These are phyloP conservation scores for Lobosporangium transversale DNA, from an alignment of 192 early-diverging fungal species.

Conservation along the genomic window DNA sequence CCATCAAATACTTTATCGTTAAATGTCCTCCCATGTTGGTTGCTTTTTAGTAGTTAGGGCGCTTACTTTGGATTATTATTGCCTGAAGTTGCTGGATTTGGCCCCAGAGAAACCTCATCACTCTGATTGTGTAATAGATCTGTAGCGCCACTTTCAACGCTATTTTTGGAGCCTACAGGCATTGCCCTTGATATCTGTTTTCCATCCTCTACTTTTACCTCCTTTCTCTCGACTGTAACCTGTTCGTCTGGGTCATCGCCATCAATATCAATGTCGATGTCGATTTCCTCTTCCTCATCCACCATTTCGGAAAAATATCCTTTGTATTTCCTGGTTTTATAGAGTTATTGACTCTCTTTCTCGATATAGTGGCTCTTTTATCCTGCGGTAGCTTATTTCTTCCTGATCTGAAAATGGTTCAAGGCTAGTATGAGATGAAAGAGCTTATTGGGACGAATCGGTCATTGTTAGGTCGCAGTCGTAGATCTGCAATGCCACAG, in stretches of 20 bases:
- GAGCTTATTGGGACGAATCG: not conserved
- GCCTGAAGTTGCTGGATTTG: not conserved
- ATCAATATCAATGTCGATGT: slow-evolving; percentile 47
- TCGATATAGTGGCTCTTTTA: not conserved
- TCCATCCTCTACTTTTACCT: not conserved
- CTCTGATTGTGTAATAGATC: not conserved
- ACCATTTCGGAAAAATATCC: slow-evolving; percentile 16
- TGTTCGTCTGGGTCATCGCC: slow-evolving; percentile 28
- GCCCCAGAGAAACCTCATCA: not conserved
- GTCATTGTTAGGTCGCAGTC: not conserved
- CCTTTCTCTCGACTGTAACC: not conserved
- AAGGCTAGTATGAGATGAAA: not conserved
- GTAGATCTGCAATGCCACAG: not conserved
- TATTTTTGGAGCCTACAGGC: too few species aligned
- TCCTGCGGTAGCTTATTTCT: too few species aligned
- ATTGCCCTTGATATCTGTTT: too few species aligned
- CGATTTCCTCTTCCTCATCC: slow-evolving; percentile 38
- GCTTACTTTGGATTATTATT: not conserved
- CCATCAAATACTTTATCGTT: too few species aligned
- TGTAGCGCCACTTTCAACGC: too few species aligned
- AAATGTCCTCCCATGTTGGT: too few species aligned
- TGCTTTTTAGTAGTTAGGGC: not conserved
- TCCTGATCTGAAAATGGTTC: not conserved
- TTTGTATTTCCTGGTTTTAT: not conserved
- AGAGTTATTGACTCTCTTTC: not conserved